phyloP scores from a whole-genome alignment of 179 eudicot genomes.

The Beta corolliflora region DNA sequence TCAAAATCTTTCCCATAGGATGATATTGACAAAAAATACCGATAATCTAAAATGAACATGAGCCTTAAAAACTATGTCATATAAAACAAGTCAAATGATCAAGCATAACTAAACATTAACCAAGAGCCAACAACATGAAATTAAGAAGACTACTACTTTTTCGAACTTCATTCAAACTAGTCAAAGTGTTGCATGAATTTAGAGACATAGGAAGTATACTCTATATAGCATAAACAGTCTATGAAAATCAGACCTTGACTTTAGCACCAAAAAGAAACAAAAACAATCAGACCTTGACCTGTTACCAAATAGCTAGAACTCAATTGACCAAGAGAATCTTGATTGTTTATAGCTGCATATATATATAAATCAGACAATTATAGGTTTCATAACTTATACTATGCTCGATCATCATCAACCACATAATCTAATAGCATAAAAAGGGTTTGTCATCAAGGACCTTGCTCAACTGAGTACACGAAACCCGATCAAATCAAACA shows the following conservation, averaged over 20 bases:
- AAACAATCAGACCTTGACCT: neutral
- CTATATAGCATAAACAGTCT: neutral
- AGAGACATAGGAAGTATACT: neutral
- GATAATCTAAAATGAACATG: neutral
- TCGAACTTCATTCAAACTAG: neutral
- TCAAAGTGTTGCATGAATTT: too few species aligned
- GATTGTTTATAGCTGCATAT: neutral
- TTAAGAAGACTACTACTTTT: neutral
- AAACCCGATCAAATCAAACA: neutral
- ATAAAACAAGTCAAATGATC: neutral
- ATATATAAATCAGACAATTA: neutral
- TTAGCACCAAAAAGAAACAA: neutral
- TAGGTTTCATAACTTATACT: neutral
- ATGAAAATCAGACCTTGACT: neutral
- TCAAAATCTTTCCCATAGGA: neutral
- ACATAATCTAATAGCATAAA: neutral
- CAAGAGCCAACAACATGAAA: neutral
- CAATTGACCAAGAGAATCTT: too few species aligned
- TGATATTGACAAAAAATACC: too few species aligned
- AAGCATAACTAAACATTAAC: neutral
- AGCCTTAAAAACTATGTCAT: neutral
- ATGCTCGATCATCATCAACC: neutral
- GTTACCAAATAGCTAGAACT: neutral
- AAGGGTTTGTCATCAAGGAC: neutral
- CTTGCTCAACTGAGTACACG: neutral